phyloP scores from a whole-genome alignment of 768 basidiomycete species.

The Mycena rosella region DNA sequence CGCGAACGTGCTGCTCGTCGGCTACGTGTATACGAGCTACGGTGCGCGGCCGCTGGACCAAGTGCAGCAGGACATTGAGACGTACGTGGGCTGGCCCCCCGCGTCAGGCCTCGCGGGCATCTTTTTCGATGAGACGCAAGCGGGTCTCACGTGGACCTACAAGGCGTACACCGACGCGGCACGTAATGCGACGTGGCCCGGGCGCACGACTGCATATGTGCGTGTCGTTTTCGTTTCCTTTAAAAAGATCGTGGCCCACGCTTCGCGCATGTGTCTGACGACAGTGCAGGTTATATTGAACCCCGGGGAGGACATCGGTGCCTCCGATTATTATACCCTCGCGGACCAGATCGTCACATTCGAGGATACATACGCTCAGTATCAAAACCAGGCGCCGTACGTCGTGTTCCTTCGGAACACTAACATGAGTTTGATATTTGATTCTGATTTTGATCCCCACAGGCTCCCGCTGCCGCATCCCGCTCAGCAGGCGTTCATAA shows the following conservation, averaged over 20 bases:
- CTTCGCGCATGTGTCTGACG: slow-evolving; percentile 5
- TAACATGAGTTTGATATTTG: neutral
- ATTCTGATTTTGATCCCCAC: neutral
- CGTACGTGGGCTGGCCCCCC: slow-evolving; percentile 18
- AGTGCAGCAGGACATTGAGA: slow-evolving; percentile 16
- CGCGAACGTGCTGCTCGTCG: slow-evolving; percentile 23
- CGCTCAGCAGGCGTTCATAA: slow-evolving; percentile 27
- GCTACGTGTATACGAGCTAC: slow-evolving; percentile 22
- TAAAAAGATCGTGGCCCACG: too few species aligned
- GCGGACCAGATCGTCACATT: slow-evolving; percentile 27
- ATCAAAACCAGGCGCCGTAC: slow-evolving; percentile 20
- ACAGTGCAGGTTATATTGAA: slow-evolving; percentile 20
- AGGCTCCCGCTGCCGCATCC: slow-evolving; percentile 23
- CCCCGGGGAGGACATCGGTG: slow-evolving; percentile 20
- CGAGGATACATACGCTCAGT: slow-evolving; percentile 19
- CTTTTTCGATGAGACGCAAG: slow-evolving; percentile 27
- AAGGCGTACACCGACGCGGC: slow-evolving; percentile 7
- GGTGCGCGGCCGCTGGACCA: slow-evolving; percentile 9
- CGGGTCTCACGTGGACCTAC: slow-evolving; percentile 13
- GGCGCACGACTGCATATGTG: slow-evolving; percentile 18
- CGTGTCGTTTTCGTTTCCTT: neutral
- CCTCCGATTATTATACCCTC: slow-evolving; percentile 17
- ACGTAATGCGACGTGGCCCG: slow-evolving; percentile 9
- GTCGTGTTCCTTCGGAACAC: slow-evolving; percentile 12
- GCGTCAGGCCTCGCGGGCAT: slow-evolving; percentile 14